These are phyloP conservation scores for Escallonia herrerae DNA, from an alignment of 129 eudicot species.

Conservation along the genomic window DNA sequence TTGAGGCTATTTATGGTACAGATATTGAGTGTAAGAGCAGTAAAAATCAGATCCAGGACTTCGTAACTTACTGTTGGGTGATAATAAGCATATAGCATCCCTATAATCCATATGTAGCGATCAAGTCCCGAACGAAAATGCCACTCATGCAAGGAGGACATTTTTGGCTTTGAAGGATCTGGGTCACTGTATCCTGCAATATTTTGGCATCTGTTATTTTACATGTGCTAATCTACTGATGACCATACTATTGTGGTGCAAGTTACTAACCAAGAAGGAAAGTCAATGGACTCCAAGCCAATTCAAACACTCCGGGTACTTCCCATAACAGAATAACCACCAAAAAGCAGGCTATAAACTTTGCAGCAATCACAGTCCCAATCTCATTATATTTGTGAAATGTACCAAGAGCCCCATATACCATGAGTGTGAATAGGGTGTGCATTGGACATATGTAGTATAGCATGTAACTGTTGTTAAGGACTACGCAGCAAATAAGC, in stretches of 20 bases:
- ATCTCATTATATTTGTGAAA: slow-evolving; percentile 61
- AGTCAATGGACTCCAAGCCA: slow-evolving; percentile 77
- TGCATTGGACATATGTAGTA: slow-evolving; percentile 97
- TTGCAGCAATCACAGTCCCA: slow-evolving; percentile 58
- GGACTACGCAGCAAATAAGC: slow-evolving; percentile 58
- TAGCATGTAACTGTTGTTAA: slow-evolving; percentile 62
- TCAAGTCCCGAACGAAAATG: slow-evolving; percentile 90
- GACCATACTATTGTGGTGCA: neutral
- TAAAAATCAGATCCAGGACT: neutral
- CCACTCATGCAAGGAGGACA: slow-evolving; percentile 67
- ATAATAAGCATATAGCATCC: slow-evolving; percentile 90
- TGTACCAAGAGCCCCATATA: slow-evolving; percentile 82
- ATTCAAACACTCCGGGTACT: slow-evolving; percentile 80
- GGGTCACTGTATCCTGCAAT: slow-evolving; percentile 62
- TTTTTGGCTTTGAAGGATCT: slow-evolving; percentile 56
- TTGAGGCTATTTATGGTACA: no score
- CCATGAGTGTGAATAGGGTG: slow-evolving; percentile 92
- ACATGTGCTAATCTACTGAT: neutral
- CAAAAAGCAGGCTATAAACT: slow-evolving; percentile 54
- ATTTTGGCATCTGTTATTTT: neutral
- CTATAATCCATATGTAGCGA: slow-evolving; percentile 82
- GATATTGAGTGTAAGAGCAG: no score
- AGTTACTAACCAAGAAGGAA: slow-evolving; percentile 68
- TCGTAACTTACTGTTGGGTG: slow-evolving; percentile 67
- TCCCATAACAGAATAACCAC: slow-evolving; percentile 80